Percentiles rank a stretch among this genome's conserved stretches.
These are phyloP conservation scores for Phyllosticta ampelicida DNA, from an alignment of 2,329 filamentous ascomycete species.

Conservation along the genomic window DNA sequence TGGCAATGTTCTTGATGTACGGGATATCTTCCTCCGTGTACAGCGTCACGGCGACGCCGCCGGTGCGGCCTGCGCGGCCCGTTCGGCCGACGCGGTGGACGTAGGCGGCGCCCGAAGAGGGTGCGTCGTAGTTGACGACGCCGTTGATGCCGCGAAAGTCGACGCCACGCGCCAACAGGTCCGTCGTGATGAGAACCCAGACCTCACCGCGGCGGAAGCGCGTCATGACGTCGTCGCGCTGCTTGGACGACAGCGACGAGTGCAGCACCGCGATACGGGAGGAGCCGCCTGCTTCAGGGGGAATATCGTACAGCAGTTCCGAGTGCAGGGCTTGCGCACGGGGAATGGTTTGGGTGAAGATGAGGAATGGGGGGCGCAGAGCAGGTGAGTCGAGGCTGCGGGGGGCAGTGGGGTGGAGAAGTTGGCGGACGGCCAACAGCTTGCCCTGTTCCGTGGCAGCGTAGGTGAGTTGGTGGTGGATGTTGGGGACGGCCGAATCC, in stretches of 20 bases:
- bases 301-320: constrained; percentile 91
- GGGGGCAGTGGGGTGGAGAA: constrained; percentile 63
- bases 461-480: constrained; percentile 80
- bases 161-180: constrained; percentile 81
- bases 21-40: constrained; percentile 94
- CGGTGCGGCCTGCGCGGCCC: constrained; percentile 74
- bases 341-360: constrained; percentile 94
- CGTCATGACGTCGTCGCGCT: constrained; percentile 72
- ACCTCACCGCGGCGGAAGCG: constrained; percentile 85
- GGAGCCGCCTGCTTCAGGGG: constrained; percentile 72
- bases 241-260: constrained; percentile 66
- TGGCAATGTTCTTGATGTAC: constrained; percentile 81
- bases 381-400: constrained; percentile 39
- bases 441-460: constrained; percentile 91
- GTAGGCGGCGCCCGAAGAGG: constrained; percentile 79
- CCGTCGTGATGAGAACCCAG: constrained; percentile 94
- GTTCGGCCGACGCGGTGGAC: constrained; percentile 90
- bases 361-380: constrained; percentile 78
- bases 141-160: constrained; percentile 94
- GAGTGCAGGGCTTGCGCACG: constrained; percentile 77
- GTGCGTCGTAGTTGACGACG: constrained; percentile 96
- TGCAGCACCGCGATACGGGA: constrained; percentile 83
- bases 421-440: constrained; percentile 77
- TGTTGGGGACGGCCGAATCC: constrained; percentile 87
- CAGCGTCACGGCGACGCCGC: constrained; percentile 83